phyloP scores from a whole-genome alignment of 2,329 filamentous ascomycete species.

The Aspergillus sp. region DNA sequence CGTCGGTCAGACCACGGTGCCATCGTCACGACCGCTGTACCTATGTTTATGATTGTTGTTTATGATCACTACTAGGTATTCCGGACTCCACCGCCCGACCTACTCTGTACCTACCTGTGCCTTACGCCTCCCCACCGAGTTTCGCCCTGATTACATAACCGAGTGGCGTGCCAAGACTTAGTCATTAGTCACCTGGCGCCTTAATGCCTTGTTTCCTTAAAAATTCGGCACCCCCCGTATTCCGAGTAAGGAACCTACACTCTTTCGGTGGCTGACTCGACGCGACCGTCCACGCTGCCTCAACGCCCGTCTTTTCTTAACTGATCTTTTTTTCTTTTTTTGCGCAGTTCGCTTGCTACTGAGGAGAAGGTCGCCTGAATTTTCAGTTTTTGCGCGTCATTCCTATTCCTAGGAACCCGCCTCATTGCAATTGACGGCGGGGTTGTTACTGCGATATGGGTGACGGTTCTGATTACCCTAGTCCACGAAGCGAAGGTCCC shows the following conservation, averaged over 20 bases:
- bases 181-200: slow-evolving; percentile 20
- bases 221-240: slow-evolving; percentile 26
- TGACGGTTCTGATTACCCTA: slow-evolving; percentile 44
- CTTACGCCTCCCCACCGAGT: neutral
- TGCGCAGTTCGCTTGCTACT: neutral
- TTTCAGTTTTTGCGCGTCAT: slow-evolving; percentile 3
- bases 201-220: slow-evolving; percentile 30
- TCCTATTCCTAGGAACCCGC: slow-evolving; percentile 15
- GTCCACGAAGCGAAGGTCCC: slow-evolving; percentile 44
- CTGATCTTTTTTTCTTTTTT: neutral
- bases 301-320: neutral
- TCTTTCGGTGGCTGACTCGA: slow-evolving; percentile 11
- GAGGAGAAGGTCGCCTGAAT: neutral
- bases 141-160: neutral
- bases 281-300: slow-evolving; percentile 9
- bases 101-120: neutral
- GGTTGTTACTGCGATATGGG: slow-evolving; percentile 38
- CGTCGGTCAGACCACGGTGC: slow-evolving; percentile 9
- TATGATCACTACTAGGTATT: neutral
- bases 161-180: slow-evolving; percentile 21
- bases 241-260: slow-evolving; percentile 16
- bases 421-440: slow-evolving; percentile 30
- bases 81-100: no score
- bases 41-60: neutral
- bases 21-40: slow-evolving; percentile 7